phyloP scores from a whole-genome alignment of 345 rosid species.

The Iberis pinnata region DNA sequence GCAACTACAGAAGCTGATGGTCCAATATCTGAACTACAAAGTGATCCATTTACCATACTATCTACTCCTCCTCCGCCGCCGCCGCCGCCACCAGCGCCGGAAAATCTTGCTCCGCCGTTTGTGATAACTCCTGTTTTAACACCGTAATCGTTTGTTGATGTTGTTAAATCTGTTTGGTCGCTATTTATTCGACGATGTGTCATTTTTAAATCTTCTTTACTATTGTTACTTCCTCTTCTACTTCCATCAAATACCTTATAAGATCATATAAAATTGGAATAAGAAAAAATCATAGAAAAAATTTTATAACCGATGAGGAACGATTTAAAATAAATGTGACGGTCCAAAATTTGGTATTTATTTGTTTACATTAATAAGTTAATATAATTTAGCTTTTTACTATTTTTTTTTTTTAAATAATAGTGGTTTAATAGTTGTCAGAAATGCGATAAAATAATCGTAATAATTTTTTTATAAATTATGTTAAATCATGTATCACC shows the following conservation, averaged over 20 bases:
- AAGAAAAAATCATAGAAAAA: no score
- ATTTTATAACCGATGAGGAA: no score
- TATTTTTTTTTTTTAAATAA: no score
- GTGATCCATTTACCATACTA: conserved; percentile 56
- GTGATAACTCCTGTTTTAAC: conserved; percentile 26
- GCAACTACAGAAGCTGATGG: conserved; percentile 96
- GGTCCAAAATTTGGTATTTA: no score
- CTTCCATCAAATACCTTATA: conserved; percentile 30
- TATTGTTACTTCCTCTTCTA: conserved; percentile 1
- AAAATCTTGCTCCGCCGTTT: conserved; percentile 7
- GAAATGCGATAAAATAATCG: no score
- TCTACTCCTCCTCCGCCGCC: conserved; percentile 30
- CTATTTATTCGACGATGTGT: conserved; percentile 56
- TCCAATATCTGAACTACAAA: conserved; percentile 59
- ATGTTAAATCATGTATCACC: no score
- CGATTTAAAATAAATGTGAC: no score
- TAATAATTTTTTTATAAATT: no score
- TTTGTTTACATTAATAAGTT: no score
- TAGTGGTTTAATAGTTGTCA: no score
- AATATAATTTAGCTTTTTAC: no score
- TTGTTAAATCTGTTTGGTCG: conserved; percentile 51
- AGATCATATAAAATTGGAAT: no score
- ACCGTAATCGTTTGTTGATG: conserved; percentile 26
- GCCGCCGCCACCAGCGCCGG: conserved; percentile 13
- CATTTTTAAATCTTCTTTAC: background rate